These are phyloP conservation scores for Euryodendron excelsum DNA, from an alignment of 148 eudicot species.

Conservation along the genomic window DNA sequence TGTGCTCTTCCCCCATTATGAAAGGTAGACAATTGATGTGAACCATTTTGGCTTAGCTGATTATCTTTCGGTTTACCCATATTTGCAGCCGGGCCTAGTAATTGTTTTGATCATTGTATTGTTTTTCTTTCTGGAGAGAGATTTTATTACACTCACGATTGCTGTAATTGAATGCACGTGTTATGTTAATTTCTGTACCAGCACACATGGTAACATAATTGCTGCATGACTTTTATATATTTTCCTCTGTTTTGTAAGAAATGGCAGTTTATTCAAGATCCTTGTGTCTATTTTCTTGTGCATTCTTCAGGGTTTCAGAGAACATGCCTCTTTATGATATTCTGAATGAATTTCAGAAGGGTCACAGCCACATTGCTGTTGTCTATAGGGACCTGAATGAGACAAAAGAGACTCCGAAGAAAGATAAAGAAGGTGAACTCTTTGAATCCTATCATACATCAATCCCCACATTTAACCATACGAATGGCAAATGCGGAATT, in stretches of 20 bases:
- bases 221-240: neutral
- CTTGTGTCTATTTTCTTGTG: slow-evolving; percentile 2
- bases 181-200: neutral
- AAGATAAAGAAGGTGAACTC: slow-evolving; percentile 31
- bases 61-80: neutral
- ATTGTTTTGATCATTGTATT: neutral
- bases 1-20: neutral
- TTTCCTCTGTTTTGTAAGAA: neutral
- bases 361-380: slow-evolving; percentile 97
- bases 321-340: slow-evolving; percentile 97
- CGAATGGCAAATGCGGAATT: no score
- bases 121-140: neutral
- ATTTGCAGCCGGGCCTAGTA: neutral
- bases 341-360: slow-evolving; percentile 93
- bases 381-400: slow-evolving; percentile 76
- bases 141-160: neutral
- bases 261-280: neutral
- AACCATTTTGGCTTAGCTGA: neutral
- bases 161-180: neutral
- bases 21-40: neutral
- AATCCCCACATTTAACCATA: neutral
- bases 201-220: neutral
- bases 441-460: neutral
- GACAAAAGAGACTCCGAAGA: slow-evolving; percentile 39
- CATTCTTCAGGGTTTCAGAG: slow-evolving; percentile 71